Base-by-base conservation (phyloP, 1,139 yeast species). In the Suhomyces anneliseae region DNA sequence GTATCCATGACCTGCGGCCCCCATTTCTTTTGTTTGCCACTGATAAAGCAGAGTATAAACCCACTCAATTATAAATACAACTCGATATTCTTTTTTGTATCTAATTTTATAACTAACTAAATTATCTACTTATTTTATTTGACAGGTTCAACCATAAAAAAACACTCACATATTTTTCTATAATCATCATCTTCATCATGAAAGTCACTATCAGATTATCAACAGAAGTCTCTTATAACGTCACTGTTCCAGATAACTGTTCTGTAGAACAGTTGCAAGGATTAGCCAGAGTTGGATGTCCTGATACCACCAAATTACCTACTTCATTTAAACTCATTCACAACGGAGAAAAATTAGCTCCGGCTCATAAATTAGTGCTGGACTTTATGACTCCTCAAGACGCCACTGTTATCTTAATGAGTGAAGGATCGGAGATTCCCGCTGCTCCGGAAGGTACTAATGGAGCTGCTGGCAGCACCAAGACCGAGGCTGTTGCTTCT, bases 301-400 rank as follows among this genome's bases (percentile, higher is more conserved):
- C 82, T 54, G 45, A 58, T 27, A 50, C 57, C 24, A 52, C 62
- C 42, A 62, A 61, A 43, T 61, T 75, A 41, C 78, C 80, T 2
- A 49, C 60, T 5, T 72, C 71, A 41, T 75, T 78, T 58, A 79
- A 79, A 57, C 68, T 80, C 43, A 79, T 81, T 60, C 70, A 67
- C 54, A 73, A 78, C 47, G 85, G 85, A n/a, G 72, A 68, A 49
- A 77, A 72, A 58, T 65, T 81, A 58, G 69, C 73, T 11, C 73
- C 74, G 11, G 53, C 56, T 46, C 56, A 61, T 51, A 54, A 58
- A 45, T 44, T 59, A 27, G 58, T 71, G 40, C 60, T 46, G 45
- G 55, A 60, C 7, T 66, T 68, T 47, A 42, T 47, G 32, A 52
- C 62, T 6, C 56, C 52, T n/a, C 54, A 52, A 15, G 61, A 55